Conservation (phyloP, 371 early-diverging fungal species). For the Apophysomyces trapeziformis region DNA sequence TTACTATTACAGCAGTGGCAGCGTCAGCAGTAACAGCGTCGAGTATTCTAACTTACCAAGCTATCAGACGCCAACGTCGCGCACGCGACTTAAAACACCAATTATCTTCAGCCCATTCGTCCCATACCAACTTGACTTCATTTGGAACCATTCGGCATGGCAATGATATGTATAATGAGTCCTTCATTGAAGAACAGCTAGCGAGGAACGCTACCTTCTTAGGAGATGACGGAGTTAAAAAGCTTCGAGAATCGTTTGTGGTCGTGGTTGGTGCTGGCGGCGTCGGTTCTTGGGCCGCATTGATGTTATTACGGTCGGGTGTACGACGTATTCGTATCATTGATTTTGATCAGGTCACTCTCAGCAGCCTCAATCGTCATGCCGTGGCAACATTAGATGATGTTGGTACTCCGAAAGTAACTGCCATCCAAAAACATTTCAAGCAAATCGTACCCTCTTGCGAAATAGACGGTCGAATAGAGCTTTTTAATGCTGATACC, state of each 20-base stretch:
- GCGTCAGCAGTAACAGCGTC: conserved; percentile 66
- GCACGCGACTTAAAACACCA: conserved; percentile 29
- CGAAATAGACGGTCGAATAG: conserved; percentile 75
- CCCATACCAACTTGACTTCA: conserved; percentile 25
- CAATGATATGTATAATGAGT: conserved; percentile 49
- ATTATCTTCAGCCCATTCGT: conserved; percentile 8
- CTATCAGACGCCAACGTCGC: conserved; percentile 41
- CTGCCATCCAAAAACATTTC: conserved; percentile 75
- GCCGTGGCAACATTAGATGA: conserved; percentile 88
- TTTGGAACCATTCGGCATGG: conserved; percentile 25
- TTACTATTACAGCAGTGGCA: conserved; percentile 56
- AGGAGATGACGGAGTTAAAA: conserved; percentile 76
- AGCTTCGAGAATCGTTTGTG: conserved; percentile 78
- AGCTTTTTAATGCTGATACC: conserved; percentile 72
- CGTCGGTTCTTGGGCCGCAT: conserved; percentile 91
- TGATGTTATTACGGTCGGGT: conserved; percentile 91
- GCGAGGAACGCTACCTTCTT: conserved; percentile 85
- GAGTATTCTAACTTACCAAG: conserved; percentile 51
- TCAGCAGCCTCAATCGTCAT: conserved; percentile 90
- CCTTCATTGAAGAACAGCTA: conserved; percentile 84
- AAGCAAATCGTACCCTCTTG: conserved; percentile 78
- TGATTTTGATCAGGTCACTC: conserved; percentile 95
- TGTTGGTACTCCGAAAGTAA: conserved; percentile 90
- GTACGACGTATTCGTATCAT: conserved; percentile 87
- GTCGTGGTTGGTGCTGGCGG: conserved; percentile 96